Conservation (phyloP, 2,329 filamentous ascomycete species). For the Drechslerella coelobrocha region DNA sequence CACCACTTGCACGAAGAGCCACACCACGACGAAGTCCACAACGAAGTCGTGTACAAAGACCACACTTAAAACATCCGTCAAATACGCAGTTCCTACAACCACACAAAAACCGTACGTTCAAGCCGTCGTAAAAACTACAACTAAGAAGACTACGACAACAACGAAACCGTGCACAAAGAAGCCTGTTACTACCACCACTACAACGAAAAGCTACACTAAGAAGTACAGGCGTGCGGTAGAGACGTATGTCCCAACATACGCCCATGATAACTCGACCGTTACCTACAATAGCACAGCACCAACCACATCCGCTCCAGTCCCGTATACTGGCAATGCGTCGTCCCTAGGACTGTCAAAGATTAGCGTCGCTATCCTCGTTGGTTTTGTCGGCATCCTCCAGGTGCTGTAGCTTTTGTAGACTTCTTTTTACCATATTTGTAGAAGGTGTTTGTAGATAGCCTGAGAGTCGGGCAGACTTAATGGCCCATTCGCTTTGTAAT, state of each 20-base stretch:
- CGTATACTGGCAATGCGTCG: slow-evolving; percentile 15
- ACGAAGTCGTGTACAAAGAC: slow-evolving; percentile 21
- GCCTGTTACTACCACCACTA: not conserved
- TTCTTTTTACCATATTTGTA: not conserved
- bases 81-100: slow-evolving; percentile 6
- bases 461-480: not conserved
- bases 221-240: slow-evolving; percentile 9
- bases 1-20: not conserved
- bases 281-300: not conserved
- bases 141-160: slow-evolving; percentile 16
- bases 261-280: slow-evolving; percentile 3
- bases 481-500: slow-evolving; percentile 11
- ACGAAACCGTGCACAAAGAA: slow-evolving; percentile 14
- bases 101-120: slow-evolving; percentile 11
- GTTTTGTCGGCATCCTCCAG: slow-evolving; percentile 5
- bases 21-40: slow-evolving; percentile 12
- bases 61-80: too few species aligned
- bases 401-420: slow-evolving; percentile 2
- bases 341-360: slow-evolving; percentile 7
- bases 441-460: not conserved
- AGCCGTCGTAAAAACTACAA: slow-evolving; percentile 13
- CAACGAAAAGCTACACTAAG: not conserved
- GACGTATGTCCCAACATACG: not conserved
- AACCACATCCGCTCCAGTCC: not conserved
- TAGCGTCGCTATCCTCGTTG: not conserved